phyloP scores from a whole-genome alignment of 495 filamentous ascomycete species.

The Rhypophila decipiens region DNA sequence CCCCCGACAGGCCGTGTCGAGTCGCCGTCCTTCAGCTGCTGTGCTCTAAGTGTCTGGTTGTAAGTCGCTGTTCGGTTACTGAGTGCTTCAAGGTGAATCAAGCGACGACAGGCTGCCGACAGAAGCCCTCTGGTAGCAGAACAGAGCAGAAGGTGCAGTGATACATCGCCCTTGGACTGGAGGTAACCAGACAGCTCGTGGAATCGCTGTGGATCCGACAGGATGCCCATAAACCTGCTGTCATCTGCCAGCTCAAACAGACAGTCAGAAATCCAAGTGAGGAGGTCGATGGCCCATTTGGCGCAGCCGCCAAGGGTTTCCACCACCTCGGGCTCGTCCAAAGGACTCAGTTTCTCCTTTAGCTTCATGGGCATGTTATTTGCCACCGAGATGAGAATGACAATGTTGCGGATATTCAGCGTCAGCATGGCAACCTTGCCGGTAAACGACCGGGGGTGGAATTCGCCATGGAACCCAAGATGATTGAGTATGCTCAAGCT shows the following conservation, averaged over 20 bases:
- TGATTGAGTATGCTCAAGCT: slow-evolving; percentile 65
- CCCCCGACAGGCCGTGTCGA: slow-evolving; percentile 13
- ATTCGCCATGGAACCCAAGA: slow-evolving; percentile 57
- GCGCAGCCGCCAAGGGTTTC: slow-evolving; percentile 49
- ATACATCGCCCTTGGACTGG: slow-evolving; percentile 41
- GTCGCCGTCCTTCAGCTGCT: slow-evolving; percentile 16
- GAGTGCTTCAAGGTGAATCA: slow-evolving; percentile 42
- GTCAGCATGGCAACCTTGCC: slow-evolving; percentile 70
- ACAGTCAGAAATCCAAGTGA: slow-evolving; percentile 62
- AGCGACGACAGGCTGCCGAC: slow-evolving; percentile 58
- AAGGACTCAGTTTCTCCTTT: slow-evolving; percentile 41
- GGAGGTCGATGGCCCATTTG: slow-evolving; percentile 63
- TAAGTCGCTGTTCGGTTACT: slow-evolving; percentile 31
- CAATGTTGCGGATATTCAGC: slow-evolving; percentile 64
- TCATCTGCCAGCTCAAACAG: slow-evolving; percentile 57
- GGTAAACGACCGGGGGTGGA: slow-evolving; percentile 50
- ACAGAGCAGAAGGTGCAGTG: slow-evolving; percentile 64
- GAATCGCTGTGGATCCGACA: slow-evolving; percentile 39
- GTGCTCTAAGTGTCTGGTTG: slow-evolving; percentile 21
- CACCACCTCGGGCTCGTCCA: slow-evolving; percentile 59
- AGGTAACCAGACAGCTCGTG: slow-evolving; percentile 40
- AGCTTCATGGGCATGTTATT: slow-evolving; percentile 37
- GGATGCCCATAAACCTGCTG: slow-evolving; percentile 36
- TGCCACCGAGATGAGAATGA: slow-evolving; percentile 59
- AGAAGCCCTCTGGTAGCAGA: slow-evolving; percentile 69